phyloP scores from a whole-genome alignment of 257 asterid genomes.

The Solanum ossicruentum region DNA sequence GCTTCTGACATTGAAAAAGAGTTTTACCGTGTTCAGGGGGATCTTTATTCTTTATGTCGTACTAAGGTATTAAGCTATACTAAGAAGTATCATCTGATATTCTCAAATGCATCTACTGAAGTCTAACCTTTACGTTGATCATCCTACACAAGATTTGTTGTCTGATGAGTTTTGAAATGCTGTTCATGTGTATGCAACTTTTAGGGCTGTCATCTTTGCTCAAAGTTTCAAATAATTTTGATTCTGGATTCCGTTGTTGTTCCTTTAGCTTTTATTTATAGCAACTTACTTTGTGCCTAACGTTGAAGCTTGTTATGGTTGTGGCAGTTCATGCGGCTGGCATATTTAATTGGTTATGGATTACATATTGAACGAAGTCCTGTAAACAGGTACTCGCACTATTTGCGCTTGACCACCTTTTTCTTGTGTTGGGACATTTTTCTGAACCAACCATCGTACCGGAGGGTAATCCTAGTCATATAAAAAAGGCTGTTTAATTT shows the following conservation, averaged over 20 bases:
- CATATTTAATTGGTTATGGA: constrained; percentile 89
- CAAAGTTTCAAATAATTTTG: not conserved
- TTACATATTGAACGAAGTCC: constrained; percentile 81
- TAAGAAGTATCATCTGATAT: not conserved
- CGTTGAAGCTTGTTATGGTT: constrained; percentile 18
- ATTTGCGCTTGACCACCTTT: not conserved
- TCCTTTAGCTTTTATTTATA: not conserved
- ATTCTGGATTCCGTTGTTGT: not conserved
- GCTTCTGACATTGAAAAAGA: constrained; percentile 80
- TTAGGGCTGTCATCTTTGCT: constrained; percentile 1
- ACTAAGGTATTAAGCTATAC: constrained; percentile 52
- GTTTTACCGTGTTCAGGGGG: constrained; percentile 89
- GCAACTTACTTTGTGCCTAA: not conserved
- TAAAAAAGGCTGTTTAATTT: constrained; percentile 6
- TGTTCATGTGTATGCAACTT: not conserved
- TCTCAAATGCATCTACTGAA: not conserved
- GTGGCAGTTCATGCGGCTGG: constrained; percentile 95
- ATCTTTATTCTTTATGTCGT: constrained; percentile 75
- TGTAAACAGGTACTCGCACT: constrained; percentile 64
- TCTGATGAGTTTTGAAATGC: not conserved
- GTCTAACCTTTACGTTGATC: not conserved
- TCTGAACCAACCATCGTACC: not conserved
- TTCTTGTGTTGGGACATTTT: not conserved
- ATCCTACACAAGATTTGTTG: not conserved
- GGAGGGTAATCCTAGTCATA: not conserved